phyloP scores from a whole-genome alignment of 2,329 filamentous ascomycete species.

The Ophiocordyceps robertsii region DNA sequence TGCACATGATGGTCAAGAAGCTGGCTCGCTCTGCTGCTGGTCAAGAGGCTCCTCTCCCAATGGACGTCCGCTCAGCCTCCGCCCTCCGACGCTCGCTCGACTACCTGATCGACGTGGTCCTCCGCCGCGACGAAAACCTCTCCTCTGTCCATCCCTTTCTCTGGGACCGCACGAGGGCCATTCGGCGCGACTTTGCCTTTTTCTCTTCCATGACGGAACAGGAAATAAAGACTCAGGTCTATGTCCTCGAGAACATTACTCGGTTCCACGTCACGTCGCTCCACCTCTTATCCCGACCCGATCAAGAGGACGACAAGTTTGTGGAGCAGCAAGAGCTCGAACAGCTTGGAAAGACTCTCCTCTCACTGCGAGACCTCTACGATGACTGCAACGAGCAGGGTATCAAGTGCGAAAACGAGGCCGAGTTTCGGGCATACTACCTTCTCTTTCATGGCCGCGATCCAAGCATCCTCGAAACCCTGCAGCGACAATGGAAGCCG shows the following conservation, averaged over 20 bases:
- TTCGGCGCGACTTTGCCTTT: conserved; percentile 56
- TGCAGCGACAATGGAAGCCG: conserved; percentile 43
- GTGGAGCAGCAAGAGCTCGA: conserved; percentile 55
- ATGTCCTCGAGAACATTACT: conserved; percentile 51
- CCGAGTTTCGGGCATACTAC: conserved; percentile 54
- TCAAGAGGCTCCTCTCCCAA: conserved; percentile 52
- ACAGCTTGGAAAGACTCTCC: conserved; percentile 50
- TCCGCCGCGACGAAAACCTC: conserved; percentile 41
- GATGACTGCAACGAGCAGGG: conserved; percentile 48
- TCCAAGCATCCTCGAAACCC: conserved; percentile 36
- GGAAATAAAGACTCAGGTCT: conserved; percentile 45
- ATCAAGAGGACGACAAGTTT: conserved; percentile 44
- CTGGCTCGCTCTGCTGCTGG: conserved; percentile 55
- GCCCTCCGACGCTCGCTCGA: conserved; percentile 46
- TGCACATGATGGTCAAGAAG: conserved; percentile 50
- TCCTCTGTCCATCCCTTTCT: conserved; percentile 47
- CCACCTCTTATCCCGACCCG: conserved; percentile 46
- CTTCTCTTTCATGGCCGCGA: conserved; percentile 48
- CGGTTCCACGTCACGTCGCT: conserved; percentile 54
- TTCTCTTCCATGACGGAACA: conserved; percentile 45
- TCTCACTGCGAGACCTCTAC: conserved; percentile 53
- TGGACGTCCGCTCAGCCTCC: conserved; percentile 50
- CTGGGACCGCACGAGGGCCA: conserved; percentile 55
- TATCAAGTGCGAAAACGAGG: conserved; percentile 46
- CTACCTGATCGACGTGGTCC: conserved; percentile 47